Percentiles rank a stretch among this genome's conserved stretches.
These are phyloP conservation scores for Gliomastix tumulicola DNA, from an alignment of 2,329 filamentous ascomycete genomes.

Conservation along the genomic window DNA sequence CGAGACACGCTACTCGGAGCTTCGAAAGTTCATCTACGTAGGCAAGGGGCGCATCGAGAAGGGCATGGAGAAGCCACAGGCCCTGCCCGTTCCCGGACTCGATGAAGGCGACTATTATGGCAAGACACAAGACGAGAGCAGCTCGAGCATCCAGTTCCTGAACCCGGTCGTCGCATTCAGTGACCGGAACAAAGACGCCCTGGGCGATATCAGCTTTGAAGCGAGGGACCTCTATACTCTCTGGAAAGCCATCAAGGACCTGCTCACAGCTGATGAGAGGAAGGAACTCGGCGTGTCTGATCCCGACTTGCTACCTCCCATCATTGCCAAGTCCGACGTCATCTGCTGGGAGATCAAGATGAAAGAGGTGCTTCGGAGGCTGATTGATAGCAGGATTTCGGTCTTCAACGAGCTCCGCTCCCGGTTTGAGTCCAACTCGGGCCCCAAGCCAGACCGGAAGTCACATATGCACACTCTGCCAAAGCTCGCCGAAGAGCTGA, in stretches of 20 bases:
- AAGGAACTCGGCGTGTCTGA: slow-evolving; percentile 38
- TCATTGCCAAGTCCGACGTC: slow-evolving; percentile 59
- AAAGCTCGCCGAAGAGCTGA: slow-evolving; percentile 51
- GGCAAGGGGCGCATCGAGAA: too few species aligned
- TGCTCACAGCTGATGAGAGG: slow-evolving; percentile 42
- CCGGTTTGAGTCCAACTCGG: background rate
- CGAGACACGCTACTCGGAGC: slow-evolving; percentile 63
- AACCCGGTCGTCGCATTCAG: slow-evolving; percentile 61
- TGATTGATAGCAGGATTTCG: slow-evolving; percentile 47
- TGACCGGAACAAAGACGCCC: slow-evolving; percentile 46
- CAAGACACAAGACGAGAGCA: slow-evolving; percentile 32
- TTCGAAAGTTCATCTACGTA: slow-evolving; percentile 71
- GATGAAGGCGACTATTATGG: too few species aligned
- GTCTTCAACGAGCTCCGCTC: slow-evolving; percentile 33
- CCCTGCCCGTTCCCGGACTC: slow-evolving; percentile 35
- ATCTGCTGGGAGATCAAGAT: slow-evolving; percentile 64
- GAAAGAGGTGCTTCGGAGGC: slow-evolving; percentile 42
- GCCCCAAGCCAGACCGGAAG: background rate
- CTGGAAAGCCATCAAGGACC: slow-evolving; percentile 56
- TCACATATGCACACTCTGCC: slow-evolving; percentile 19
- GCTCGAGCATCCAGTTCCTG: slow-evolving; percentile 47
- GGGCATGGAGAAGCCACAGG: slow-evolving; percentile 35
- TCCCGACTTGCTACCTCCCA: slow-evolving; percentile 40
- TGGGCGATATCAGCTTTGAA: slow-evolving; percentile 63
- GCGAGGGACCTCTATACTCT: slow-evolving; percentile 62